Base-by-base conservation (phyloP, 345 rosid species). In the Dipteronia dyeriana region DNA sequence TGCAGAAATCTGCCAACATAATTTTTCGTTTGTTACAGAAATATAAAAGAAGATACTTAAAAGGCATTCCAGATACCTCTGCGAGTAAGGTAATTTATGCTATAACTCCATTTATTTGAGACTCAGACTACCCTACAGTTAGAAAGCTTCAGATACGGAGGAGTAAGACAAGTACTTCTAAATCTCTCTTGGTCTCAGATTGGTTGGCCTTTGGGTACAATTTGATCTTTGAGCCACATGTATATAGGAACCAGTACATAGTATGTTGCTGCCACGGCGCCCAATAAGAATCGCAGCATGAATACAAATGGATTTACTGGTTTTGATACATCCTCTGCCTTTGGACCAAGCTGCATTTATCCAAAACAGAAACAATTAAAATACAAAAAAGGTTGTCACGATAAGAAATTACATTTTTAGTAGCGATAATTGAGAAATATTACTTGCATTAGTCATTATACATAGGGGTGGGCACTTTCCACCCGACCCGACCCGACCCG, bases 201-300 rank as follows among this genome's bases (percentile, higher is more conserved):
- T 38, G 98, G 97, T 79, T 74, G 86, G 41, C 90, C 98, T 88
- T 92, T 85, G 29, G 99, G 98, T 59, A 88, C 85, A 73, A 94
- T 82, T 85, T 85, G 90, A 87, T 94, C 97, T 82, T 96, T 96
- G 82, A 96, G 68, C 99, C 99, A 96, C 99, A 96, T 92, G 89
- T 96, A 94, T 80, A 94, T 88, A 0, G 99, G 97, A 77, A 96
- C 83, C 83, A 96, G 76, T 26, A 92, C 97, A 72, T 78, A 96
- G 85, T 95, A 96, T 0, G 93, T 78, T 54, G 91, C 95, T 0
- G 98, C 97, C 84, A 90, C 43, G 64, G 82, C 85, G 13, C 99
- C 99, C 81, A 96, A 75, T 8, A 96, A 9, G 79, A 96, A 89
- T 45, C 98, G 92, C 79, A 80, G 14, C 67, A 89, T 75, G 83